A percentile compares a stretch with the other conserved stretches of the same genome.
phyloP scores from a whole-genome alignment of 768 basidiomycete genomes.

The Suillus alpinus region DNA sequence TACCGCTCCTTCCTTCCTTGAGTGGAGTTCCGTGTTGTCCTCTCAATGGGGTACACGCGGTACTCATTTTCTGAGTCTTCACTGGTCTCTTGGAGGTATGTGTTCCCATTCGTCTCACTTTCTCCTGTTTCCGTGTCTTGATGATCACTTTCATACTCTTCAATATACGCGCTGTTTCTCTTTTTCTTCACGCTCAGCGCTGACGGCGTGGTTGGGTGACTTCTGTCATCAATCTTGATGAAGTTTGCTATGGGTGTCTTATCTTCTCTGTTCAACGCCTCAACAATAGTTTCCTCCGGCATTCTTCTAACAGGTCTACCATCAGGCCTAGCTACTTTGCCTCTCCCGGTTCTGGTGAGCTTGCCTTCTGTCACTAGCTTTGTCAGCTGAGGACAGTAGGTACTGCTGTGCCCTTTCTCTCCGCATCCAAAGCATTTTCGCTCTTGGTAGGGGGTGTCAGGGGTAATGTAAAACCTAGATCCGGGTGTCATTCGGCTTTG shows the following conservation, averaged over 20 bases:
- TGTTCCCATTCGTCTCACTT: too few relatives aligned
- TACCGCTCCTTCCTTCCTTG: neutral
- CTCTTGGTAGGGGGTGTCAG: neutral
- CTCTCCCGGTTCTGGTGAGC: neutral
- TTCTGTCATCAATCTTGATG: neutral
- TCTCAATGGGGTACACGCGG: neutral
- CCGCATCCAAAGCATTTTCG: constrained; percentile 2
- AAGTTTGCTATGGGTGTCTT: neutral
- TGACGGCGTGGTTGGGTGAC: neutral
- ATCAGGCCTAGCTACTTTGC: neutral
- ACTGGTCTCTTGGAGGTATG: neutral
- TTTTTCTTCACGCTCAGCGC: too few relatives aligned
- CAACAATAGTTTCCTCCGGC: neutral
- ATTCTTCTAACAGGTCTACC: neutral
- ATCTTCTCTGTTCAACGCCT: neutral
- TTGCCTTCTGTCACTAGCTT: neutral
- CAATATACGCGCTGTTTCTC: too few relatives aligned
- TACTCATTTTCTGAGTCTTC: neutral
- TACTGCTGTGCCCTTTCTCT: neutral
- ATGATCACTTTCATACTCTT: neutral
- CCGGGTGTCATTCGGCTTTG: neutral
- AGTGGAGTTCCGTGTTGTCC: neutral
- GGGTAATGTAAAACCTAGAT: neutral
- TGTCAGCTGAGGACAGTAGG: neutral
- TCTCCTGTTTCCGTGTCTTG: neutral